These are phyloP conservation scores for Suhomyces sp. DNA, from an alignment of 805 yeast genomes.

Conservation along the genomic window DNA sequence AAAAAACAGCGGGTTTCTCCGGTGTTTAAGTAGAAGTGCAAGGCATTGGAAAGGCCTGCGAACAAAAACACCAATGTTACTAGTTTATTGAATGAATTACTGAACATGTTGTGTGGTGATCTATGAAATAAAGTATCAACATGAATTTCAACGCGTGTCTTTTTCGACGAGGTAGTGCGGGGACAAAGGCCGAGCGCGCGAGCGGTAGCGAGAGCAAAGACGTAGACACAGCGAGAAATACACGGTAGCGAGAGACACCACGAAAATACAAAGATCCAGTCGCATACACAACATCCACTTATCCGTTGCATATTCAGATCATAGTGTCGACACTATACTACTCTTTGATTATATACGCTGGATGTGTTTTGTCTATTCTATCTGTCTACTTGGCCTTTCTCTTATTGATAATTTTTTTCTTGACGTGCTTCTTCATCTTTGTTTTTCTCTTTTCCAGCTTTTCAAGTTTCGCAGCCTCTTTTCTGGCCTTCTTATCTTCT, in stretches of 20 bases:
- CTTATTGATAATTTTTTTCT: slow-evolving; percentile 66
- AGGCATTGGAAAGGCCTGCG: slow-evolving; percentile 32
- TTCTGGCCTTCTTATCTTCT: slow-evolving; percentile 71
- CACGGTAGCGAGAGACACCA: too few species aligned
- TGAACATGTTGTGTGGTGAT: background rate
- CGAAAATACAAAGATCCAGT: too few species aligned
- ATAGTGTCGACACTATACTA: too few species aligned
- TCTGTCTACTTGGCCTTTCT: slow-evolving; percentile 22
- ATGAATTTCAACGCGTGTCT: slow-evolving; percentile 10
- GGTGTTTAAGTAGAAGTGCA: slow-evolving; percentile 78
- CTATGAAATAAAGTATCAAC: background rate
- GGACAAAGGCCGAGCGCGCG: background rate
- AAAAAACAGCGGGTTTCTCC: slow-evolving; percentile 79
- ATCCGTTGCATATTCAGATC: too few species aligned
- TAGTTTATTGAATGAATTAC: slow-evolving; percentile 5
- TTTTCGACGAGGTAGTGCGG: slow-evolving; percentile 5
- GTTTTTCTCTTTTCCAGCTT: slow-evolving; percentile 76
- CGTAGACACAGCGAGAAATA: too few species aligned
- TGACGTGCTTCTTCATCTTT: slow-evolving; percentile 78
- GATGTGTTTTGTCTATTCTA: too few species aligned
- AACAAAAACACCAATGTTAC: slow-evolving; percentile 11
- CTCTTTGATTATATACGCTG: too few species aligned
- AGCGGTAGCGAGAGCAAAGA: background rate
- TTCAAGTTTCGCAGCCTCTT: slow-evolving; percentile 71
- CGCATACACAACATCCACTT: too few species aligned